Evolutionary conservation across 352 stramenopile genomes (phyloP).

Genomic region (Pythium aquatile): DNA sequence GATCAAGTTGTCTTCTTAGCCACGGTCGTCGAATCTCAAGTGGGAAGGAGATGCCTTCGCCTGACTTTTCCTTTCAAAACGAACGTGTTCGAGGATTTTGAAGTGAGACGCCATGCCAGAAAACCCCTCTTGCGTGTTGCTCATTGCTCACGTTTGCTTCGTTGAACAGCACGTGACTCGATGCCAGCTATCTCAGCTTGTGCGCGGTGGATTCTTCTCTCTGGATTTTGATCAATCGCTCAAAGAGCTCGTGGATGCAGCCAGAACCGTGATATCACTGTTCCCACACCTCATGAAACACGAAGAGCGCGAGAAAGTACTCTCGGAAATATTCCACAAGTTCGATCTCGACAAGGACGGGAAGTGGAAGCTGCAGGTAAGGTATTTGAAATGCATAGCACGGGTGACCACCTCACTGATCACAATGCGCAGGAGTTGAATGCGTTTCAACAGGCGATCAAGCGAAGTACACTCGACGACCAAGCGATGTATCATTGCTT

Average conservation of each 20-base stretch:
- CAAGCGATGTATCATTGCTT: conserved; percentile 42
- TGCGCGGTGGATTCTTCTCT: conserved; percentile 37
- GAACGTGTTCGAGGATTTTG: conserved; percentile 36
- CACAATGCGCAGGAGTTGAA: conserved; percentile 49
- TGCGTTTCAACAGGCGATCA: conserved; percentile 48
- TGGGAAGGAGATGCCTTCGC: conserved; percentile 28
- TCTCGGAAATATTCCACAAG: conserved; percentile 39
- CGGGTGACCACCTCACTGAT: neutral
- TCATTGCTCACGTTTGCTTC: neutral
- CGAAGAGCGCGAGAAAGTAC: conserved; percentile 38
- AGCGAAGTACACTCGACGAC: conserved; percentile 40
- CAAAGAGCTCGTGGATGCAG: conserved; percentile 32
- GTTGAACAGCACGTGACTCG: conserved; percentile 18
- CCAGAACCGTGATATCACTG: conserved; percentile 18
- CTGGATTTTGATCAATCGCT: conserved; percentile 43
- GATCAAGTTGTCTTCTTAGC: neutral
- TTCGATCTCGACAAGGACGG: conserved; percentile 46
- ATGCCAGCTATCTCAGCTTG: conserved; percentile 18
- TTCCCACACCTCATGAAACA: conserved; percentile 37
- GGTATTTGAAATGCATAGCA: too few relatives aligned
- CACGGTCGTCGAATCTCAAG: conserved; percentile 18
- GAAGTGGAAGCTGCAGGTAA: conserved; percentile 40
- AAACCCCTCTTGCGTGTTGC: neutral
- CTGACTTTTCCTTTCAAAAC: conserved; percentile 37
- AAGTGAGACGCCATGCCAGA: neutral